Conservation (phyloP, 768 basidiomycete species). For the Kwoniella pini region DNA sequence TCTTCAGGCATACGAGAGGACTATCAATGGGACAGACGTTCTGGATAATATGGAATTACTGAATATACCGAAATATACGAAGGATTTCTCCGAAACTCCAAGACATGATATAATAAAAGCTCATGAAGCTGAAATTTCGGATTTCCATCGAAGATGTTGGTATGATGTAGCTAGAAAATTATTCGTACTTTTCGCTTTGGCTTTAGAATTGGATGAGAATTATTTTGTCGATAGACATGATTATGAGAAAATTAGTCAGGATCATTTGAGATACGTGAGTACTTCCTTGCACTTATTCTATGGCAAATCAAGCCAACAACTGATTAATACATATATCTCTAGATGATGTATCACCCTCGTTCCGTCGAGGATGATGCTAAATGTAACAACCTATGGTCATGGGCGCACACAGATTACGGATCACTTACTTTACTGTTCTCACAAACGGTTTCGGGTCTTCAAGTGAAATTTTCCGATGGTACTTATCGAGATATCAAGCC, state of each 20-base stretch:
- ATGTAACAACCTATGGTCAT: slow-evolving; percentile 37
- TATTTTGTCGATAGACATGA: slow-evolving; percentile 41
- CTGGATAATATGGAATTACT: slow-evolving; percentile 57
- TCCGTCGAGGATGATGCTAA: slow-evolving; percentile 40
- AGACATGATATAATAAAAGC: slow-evolving; percentile 41
- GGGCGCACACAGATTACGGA: slow-evolving; percentile 45
- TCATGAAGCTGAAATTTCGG: slow-evolving; percentile 50
- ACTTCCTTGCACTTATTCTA: too few species aligned
- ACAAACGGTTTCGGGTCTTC: slow-evolving; percentile 55
- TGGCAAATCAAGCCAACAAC: background rate
- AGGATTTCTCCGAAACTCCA: slow-evolving; percentile 35
- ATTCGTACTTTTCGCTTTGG: slow-evolving; percentile 49
- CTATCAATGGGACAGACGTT: slow-evolving; percentile 54
- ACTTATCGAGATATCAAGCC: slow-evolving; percentile 56
- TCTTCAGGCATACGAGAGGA: slow-evolving; percentile 36
- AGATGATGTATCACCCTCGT: slow-evolving; percentile 62
- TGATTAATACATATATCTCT: too few species aligned
- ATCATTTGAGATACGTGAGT: slow-evolving; percentile 55
- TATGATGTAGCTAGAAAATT: slow-evolving; percentile 51
- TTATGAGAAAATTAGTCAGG: slow-evolving; percentile 51
- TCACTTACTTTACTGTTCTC: slow-evolving; percentile 57
- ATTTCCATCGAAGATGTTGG: slow-evolving; percentile 53
- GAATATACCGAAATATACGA: slow-evolving; percentile 56
- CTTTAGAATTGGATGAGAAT: slow-evolving; percentile 39
- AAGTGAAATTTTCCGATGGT: slow-evolving; percentile 55